phyloP scores from a whole-genome alignment of 306 rosid genomes.

The Rosa multiflora region DNA sequence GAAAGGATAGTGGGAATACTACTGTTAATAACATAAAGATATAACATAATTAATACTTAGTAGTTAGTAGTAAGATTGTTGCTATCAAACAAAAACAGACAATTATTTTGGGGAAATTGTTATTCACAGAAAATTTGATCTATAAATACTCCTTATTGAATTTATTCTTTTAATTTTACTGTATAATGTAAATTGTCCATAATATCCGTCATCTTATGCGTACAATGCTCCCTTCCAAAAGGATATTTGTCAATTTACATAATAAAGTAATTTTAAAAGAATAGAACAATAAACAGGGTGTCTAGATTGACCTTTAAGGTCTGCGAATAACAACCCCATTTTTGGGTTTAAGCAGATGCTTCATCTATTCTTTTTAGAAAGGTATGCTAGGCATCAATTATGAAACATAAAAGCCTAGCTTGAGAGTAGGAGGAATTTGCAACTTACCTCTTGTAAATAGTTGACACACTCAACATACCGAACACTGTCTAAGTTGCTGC shows the following conservation, averaged over 20 bases:
- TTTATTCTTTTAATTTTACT: background rate
- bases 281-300: background rate
- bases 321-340: background rate
- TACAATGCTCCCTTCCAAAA: background rate
- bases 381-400: conserved; percentile 12
- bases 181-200: background rate
- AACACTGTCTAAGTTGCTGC: conserved; percentile 80
- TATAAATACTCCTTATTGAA: background rate
- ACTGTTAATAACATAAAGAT: background rate
- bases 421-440: conserved; percentile 8
- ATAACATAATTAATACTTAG: background rate
- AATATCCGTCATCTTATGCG: background rate
- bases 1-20: background rate
- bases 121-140: background rate
- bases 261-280: background rate
- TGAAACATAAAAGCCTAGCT: conserved; percentile 26
- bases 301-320: background rate
- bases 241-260: background rate
- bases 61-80: background rate
- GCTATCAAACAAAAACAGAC: background rate
- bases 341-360: background rate
- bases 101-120: background rate
- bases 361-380: background rate
- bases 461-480: conserved; percentile 83
- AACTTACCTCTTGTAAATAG: conserved; percentile 85